Evolutionary conservation across 106 monocot species (phyloP), one percentile per base, ranked within the genome.

Genomic region (Dendrobium nobile): DNA sequence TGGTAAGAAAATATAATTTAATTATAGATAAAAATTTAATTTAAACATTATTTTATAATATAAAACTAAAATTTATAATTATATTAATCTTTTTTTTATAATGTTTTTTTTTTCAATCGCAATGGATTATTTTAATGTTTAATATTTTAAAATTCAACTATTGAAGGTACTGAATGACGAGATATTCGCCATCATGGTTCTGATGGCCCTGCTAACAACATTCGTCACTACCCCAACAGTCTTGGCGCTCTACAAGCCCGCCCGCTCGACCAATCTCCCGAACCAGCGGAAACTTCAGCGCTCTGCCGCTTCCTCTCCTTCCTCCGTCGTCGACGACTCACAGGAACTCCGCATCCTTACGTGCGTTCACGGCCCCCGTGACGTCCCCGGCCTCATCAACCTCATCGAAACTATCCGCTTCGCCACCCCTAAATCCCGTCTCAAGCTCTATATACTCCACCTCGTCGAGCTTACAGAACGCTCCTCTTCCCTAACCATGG

Each of bases 141-240:
- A 15, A 51, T 51, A 13, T 16, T 51, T 51, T 11, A 51, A 51
- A 16, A 51, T 51, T 51, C 15, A 51, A 51, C 51, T 3, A 15
- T 51, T 13, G 51, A 0, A 51, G 51, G 80, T 80, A 7, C 67
- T 80, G 24, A 85, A 89, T 41, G 89, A 89, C 54, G 89, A 89
- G 79, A 44, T 84, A 4, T 88, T 88, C 68, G 81, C 89, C 31
- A 86, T 89, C 42, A 59, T 89, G 45, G 89, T 89, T 2, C 86
- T 89, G 37, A 86, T 86, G 86, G 86, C 88, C 1, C 81, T 89
- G 26, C 75, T 86, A 80, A 86, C 84, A n/a, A 89, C 89, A 75
- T 86, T 86, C 76, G 82, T 89, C 77, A 86, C 86, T 16, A 86
- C 89, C 18, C 89, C 89, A 13, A 10, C 83, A 22, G 86, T 89